Evolutionary conservation across 371 early-diverging fungal genomes (phyloP).

Genomic region (Pancytospora philotis): DNA sequence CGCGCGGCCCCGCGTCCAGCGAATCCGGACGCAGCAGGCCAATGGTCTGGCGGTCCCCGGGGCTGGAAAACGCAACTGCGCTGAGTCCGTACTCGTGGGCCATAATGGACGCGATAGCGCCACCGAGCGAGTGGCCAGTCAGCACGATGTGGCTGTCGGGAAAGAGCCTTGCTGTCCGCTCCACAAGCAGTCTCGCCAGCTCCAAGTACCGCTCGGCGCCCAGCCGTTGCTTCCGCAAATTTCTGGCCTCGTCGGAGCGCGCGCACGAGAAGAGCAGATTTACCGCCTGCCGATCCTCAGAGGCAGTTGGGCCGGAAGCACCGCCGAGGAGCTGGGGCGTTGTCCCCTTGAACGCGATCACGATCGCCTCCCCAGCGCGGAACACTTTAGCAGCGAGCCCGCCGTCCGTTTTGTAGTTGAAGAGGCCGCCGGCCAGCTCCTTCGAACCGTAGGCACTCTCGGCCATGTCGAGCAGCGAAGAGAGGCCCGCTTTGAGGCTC

Average conservation of each 20-base stretch:
- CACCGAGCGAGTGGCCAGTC: slow-evolving; percentile 61
- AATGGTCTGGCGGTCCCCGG: slow-evolving; percentile 44
- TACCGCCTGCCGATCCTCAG: slow-evolving; percentile 28
- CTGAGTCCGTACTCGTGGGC: slow-evolving; percentile 14
- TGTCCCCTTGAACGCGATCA: slow-evolving; percentile 43
- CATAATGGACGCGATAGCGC: slow-evolving; percentile 56
- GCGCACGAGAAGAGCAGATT: slow-evolving; percentile 30
- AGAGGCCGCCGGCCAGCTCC: not conserved
- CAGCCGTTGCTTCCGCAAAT: slow-evolving; percentile 11
- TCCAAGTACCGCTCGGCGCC: slow-evolving; percentile 14
- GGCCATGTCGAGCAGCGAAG: slow-evolving; percentile 10
- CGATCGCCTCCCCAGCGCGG: slow-evolving; percentile 2
- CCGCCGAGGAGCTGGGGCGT: slow-evolving; percentile 23
- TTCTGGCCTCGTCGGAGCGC: slow-evolving; percentile 7
- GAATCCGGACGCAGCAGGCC: slow-evolving; percentile 2
- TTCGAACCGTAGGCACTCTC: not conserved
- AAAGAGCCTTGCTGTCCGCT: not conserved
- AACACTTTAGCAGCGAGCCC: slow-evolving; percentile 35
- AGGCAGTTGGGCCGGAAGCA: slow-evolving; percentile 14
- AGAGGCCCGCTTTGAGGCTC: no score
- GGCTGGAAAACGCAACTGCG: slow-evolving; percentile 48
- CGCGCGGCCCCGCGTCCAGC: not conserved
- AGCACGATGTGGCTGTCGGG: slow-evolving; percentile 41
- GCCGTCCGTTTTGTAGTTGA: not conserved
- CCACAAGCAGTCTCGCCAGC: slow-evolving; percentile 9